Conservation (phyloP, 2,329 filamentous ascomycete species). For the Apiospora kogelbergensis region DNA sequence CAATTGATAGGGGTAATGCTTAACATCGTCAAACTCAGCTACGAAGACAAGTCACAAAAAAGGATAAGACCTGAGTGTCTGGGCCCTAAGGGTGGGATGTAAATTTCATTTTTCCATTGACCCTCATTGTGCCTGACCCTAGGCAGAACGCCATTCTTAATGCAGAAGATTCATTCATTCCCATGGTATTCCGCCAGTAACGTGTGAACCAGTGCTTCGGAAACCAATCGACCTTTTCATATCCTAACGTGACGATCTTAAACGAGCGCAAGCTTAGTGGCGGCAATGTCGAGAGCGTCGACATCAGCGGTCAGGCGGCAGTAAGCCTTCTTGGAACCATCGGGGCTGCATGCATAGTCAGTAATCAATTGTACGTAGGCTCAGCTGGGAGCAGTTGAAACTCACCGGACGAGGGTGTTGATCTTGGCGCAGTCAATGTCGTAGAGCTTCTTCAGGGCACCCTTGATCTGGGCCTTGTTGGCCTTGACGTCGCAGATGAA, state of each 20-base stretch:
- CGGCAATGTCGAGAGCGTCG: slow-evolving; percentile 97
- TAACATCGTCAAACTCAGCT: not conserved
- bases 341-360: slow-evolving; percentile 60
- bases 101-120: slow-evolving; percentile 33
- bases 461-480: slow-evolving; percentile 99
- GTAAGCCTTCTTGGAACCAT: slow-evolving; percentile 98
- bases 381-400: slow-evolving; percentile 12
- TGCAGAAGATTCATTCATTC: slow-evolving; percentile 28
- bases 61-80: slow-evolving; percentile 10
- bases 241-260: slow-evolving; percentile 53
- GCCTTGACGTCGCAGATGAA: slow-evolving; percentile 97
- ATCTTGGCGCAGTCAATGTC: slow-evolving; percentile 98
- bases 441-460: slow-evolving; percentile 97
- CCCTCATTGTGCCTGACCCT: slow-evolving; percentile 32
- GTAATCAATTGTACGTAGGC: slow-evolving; percentile 7
- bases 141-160: slow-evolving; percentile 34
- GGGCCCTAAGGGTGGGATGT: slow-evolving; percentile 21
- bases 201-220: not conserved
- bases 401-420: slow-evolving; percentile 97
- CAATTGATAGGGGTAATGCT: too few relatives aligned
- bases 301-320: slow-evolving; percentile 93
- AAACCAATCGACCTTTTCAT: slow-evolving; percentile 18
- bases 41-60: slow-evolving; percentile 2
- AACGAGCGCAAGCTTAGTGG: slow-evolving; percentile 97
- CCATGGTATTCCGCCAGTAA: slow-evolving; percentile 16